phyloP scores from a whole-genome alignment of 2,329 filamentous ascomycete species.

The Westerdykella ornata region DNA sequence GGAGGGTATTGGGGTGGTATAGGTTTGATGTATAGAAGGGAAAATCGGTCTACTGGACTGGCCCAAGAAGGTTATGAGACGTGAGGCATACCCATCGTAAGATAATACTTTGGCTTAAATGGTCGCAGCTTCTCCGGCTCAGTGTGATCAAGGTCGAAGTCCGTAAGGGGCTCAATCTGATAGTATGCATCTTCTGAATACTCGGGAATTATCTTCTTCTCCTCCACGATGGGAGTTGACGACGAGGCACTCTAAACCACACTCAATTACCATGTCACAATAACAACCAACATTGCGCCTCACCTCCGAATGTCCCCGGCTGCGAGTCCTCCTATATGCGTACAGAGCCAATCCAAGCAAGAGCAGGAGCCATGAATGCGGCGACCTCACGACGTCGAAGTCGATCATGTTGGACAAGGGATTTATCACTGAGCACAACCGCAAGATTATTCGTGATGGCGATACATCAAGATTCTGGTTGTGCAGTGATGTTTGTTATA shows the following conservation, averaged over 20 bases:
- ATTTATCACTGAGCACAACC: too few species aligned
- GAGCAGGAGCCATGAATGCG: neutral
- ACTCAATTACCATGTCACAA: neutral
- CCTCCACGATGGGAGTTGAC: neutral
- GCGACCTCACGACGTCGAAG: neutral
- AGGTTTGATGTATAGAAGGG: too few species aligned
- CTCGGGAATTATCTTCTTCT: neutral
- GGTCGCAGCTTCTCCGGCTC: conserved; percentile 50
- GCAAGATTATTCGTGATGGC: too few species aligned
- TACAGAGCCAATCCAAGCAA: neutral
- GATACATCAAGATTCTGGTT: too few species aligned
- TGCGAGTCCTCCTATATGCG: neutral
- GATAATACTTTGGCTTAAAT: conserved; percentile 56
- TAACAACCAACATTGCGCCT: neutral
- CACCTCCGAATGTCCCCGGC: neutral
- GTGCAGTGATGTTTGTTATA: too few species aligned
- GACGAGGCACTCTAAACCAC: neutral
- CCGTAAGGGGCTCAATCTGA: conserved; percentile 41
- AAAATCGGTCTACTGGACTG: too few species aligned
- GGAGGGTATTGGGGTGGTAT: neutral
- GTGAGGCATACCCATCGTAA: conserved; percentile 54
- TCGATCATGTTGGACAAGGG: too few species aligned
- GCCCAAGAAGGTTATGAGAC: neutral
- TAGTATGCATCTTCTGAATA: conserved; percentile 31
- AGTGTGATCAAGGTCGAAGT: conserved; percentile 48